A percentile compares a stretch with the other conserved stretches of the same genome.
These are phyloP conservation scores for Royoungia palumana DNA, from an alignment of 768 basidiomycete genomes.

Conservation along the genomic window DNA sequence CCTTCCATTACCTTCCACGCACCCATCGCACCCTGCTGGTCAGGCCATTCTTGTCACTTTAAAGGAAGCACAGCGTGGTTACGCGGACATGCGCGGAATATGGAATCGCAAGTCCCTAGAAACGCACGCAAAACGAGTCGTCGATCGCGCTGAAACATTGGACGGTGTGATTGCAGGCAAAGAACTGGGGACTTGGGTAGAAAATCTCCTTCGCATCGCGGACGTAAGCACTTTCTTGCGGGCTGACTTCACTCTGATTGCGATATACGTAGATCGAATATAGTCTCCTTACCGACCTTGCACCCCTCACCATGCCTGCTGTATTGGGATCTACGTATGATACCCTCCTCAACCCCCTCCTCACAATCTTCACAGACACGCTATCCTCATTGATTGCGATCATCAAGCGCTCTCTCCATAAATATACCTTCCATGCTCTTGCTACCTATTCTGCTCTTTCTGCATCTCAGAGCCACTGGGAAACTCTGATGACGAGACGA, in stretches of 20 bases:
- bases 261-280: constrained; percentile 56
- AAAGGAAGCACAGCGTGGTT: constrained; percentile 76
- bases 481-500: constrained; percentile 55
- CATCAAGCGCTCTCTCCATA: constrained; percentile 74
- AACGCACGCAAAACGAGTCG: constrained; percentile 60
- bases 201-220: constrained; percentile 58
- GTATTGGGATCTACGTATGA: constrained; percentile 57
- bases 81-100: constrained; percentile 80
- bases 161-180: constrained; percentile 63
- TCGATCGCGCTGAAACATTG: constrained; percentile 67
- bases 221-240: constrained; percentile 43
- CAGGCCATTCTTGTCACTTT: constrained; percentile 59
- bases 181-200: constrained; percentile 73
- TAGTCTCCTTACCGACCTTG: constrained; percentile 57
- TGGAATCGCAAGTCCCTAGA: constrained; percentile 79
- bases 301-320: constrained; percentile 51
- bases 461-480: constrained; percentile 60
- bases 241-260: not conserved
- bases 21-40: constrained; percentile 80
- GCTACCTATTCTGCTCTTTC: constrained; percentile 62
- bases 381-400: constrained; percentile 59
- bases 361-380: constrained; percentile 62
- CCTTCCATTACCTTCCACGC: constrained; percentile 72
- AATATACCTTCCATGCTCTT: constrained; percentile 77
- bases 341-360: constrained; percentile 60